Conservation (phyloP, 129 eudicot species). For the Escallonia rubra region DNA sequence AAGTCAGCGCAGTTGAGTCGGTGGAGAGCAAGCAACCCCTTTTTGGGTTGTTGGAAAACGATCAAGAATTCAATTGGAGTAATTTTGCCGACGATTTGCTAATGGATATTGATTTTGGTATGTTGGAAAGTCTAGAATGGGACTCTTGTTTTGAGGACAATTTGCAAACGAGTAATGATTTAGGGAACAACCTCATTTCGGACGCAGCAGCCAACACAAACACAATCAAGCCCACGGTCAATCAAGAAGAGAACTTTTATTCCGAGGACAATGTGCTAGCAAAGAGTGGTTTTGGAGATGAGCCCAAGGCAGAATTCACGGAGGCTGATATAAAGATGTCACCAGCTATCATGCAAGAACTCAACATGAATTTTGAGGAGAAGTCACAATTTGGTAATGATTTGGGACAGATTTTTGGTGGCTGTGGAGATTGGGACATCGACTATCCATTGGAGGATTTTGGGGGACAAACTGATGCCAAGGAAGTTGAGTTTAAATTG, state of each 20-base stretch:
- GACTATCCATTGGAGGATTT: neutral
- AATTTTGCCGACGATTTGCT: too few species aligned
- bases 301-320: neutral
- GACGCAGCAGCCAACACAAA: too few species aligned
- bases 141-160: neutral
- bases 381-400: neutral
- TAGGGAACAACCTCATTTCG: neutral
- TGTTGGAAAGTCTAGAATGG: too few species aligned
- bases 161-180: neutral
- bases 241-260: neutral
- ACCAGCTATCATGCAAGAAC: neutral
- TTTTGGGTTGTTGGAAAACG: neutral
- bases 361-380: neutral
- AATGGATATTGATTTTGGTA: neutral
- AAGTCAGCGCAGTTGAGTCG: neutral
- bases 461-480: neutral
- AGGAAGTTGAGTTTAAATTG: neutral
- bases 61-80: too few species aligned
- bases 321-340: neutral
- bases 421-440: neutral
- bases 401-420: neutral
- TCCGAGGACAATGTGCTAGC: neutral
- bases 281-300: neutral
- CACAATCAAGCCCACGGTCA: too few species aligned
- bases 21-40: neutral